Evolutionary conservation across 1,284 basidiomycete genomes (phyloP).

Genomic region (Boletus sp.): DNA sequence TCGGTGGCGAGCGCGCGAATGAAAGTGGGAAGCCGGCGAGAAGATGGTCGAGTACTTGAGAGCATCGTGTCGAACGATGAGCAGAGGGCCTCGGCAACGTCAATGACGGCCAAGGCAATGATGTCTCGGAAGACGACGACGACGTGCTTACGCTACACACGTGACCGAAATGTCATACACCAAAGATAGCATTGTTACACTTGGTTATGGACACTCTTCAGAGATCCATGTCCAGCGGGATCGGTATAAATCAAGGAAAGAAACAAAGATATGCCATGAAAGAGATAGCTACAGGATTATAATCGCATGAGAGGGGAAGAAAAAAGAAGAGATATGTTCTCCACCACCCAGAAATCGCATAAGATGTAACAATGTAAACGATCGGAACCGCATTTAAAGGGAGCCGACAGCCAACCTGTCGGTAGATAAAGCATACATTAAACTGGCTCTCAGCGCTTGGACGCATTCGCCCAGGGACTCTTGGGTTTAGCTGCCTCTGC

Average conservation of each 20-base stretch:
- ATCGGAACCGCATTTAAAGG: constrained; percentile 27
- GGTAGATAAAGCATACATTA: constrained; percentile 27
- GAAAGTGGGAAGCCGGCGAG: constrained; percentile 23
- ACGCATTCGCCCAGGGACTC: constrained; percentile 39
- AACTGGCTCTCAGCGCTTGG: constrained; percentile 27
- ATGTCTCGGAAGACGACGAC: background rate
- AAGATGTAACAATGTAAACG: constrained; percentile 20
- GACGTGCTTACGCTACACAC: constrained; percentile 12
- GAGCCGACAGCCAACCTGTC: constrained; percentile 12
- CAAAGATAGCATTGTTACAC: constrained; percentile 17
- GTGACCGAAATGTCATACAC: constrained; percentile 13
- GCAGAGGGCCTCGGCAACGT: constrained; percentile 16
- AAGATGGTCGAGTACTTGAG: constrained; percentile 20
- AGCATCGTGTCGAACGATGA: constrained; percentile 32
- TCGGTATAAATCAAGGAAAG: constrained; percentile 8
- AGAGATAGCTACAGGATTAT: constrained; percentile 22
- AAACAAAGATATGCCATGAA: constrained; percentile 11
- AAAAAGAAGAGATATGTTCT: constrained; percentile 11
- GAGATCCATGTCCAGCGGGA: constrained; percentile 25
- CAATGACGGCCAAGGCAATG: background rate
- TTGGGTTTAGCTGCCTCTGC: constrained; percentile 37
- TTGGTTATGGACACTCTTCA: constrained; percentile 3
- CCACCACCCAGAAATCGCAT: constrained; percentile 28
- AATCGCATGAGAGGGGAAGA: constrained; percentile 2
- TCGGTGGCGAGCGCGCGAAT: constrained; percentile 35